Evolutionary conservation across 441 rosid genomes (phyloP).

Genomic region (Kokia cookei): DNA sequence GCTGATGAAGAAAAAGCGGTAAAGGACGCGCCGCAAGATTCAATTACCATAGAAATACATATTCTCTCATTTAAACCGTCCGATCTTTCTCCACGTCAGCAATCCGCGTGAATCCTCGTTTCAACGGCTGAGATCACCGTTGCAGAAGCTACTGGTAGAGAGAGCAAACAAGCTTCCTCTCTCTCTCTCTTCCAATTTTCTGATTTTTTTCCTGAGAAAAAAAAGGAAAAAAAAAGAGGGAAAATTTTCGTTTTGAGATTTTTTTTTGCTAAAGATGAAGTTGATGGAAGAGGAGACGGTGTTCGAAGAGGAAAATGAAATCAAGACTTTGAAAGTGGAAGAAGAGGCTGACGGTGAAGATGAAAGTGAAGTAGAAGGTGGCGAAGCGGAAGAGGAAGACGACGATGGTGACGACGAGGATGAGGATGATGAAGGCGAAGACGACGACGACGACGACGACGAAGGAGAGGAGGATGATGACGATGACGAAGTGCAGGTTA

Average conservation of each 20-base stretch:
- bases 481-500: slow-evolving; percentile 45
- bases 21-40: slow-evolving; percentile 34
- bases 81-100: slow-evolving; percentile 53
- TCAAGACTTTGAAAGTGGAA: slow-evolving; percentile 24
- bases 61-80: slow-evolving; percentile 36
- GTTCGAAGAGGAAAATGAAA: slow-evolving; percentile 24
- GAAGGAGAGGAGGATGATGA: slow-evolving; percentile 34
- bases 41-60: slow-evolving; percentile 30
- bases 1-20: slow-evolving; percentile 14
- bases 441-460: slow-evolving; percentile 27
- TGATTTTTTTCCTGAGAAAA: neutral
- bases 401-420: slow-evolving; percentile 25
- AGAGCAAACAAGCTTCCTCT: slow-evolving; percentile 38
- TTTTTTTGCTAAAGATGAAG: slow-evolving; percentile 27
- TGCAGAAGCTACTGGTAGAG: slow-evolving; percentile 58
- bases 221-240: neutral
- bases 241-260: neutral
- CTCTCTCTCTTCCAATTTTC: slow-evolving; percentile 8
- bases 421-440: slow-evolving; percentile 22
- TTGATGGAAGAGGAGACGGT: slow-evolving; percentile 33
- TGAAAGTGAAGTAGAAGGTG: slow-evolving; percentile 20
- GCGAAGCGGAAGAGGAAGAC: slow-evolving; percentile 21
- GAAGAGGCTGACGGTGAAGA: slow-evolving; percentile 27
- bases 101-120: slow-evolving; percentile 38
- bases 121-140: slow-evolving; percentile 60